Percentiles rank a stretch among this genome's conserved stretches.
Conservation (phyloP, 139 green algal genomes). For the Eudorina sp. region DNA sequence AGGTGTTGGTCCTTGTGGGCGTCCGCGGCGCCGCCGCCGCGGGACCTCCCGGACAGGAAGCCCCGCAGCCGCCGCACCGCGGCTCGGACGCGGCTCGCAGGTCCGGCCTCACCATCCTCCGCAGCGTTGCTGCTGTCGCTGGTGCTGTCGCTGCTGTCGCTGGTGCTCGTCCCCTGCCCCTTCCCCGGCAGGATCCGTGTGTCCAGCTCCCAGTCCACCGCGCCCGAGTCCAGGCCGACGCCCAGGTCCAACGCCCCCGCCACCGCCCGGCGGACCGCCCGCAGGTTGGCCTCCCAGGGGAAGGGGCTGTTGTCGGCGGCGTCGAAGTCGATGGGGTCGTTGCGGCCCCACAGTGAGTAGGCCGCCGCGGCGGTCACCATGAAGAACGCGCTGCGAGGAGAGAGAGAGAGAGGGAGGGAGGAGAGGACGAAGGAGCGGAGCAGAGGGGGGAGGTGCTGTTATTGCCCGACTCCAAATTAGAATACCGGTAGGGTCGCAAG, state of each 20-base stretch:
- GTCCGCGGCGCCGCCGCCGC: too few relatives aligned
- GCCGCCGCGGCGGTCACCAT: conserved; percentile 65
- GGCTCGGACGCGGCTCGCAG: too few relatives aligned
- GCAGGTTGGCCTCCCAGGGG: background rate
- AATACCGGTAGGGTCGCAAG: too few relatives aligned
- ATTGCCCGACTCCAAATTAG: too few relatives aligned
- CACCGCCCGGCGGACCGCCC: background rate
- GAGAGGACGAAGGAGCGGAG: background rate
- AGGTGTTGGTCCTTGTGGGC: too few relatives aligned
- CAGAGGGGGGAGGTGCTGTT: too few relatives aligned
- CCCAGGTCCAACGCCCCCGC: background rate
- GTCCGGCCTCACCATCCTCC: too few relatives aligned
- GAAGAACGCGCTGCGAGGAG: conserved; percentile 75
- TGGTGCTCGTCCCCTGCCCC: too few relatives aligned
- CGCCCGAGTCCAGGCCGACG: background rate
- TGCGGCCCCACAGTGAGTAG: conserved; percentile 60
- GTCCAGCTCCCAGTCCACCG: background rate
- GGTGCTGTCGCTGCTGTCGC: too few relatives aligned
- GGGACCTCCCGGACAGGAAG: background rate
- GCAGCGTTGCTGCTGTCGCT: too few relatives aligned
- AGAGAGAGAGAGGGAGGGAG: background rate
- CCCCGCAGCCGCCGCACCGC: background rate
- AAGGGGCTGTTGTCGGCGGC: conserved; percentile 64
- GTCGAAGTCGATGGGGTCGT: conserved; percentile 70
- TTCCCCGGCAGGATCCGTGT: too few relatives aligned